Conservation (phyloP, 257 asterid genomes). For the Rubia yunnanensis region DNA sequence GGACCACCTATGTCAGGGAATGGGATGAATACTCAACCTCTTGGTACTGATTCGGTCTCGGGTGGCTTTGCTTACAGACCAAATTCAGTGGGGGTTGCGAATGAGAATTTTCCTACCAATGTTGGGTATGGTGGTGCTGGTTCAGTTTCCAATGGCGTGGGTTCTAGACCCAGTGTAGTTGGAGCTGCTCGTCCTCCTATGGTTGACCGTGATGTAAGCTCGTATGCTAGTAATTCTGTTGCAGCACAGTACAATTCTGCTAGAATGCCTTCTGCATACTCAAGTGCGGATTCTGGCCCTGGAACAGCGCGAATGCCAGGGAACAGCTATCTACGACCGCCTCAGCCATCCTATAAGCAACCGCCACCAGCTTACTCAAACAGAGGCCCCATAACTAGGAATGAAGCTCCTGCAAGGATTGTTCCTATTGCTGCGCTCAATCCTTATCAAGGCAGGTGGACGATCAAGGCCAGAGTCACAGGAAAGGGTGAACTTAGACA, state of each 20-base stretch:
- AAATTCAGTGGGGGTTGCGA: background rate
- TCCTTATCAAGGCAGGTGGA: slow-evolving; percentile 89
- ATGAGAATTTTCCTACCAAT: slow-evolving; percentile 9
- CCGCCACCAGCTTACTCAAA: slow-evolving; percentile 55
- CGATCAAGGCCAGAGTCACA: slow-evolving; percentile 90
- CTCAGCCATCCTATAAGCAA: slow-evolving; percentile 51
- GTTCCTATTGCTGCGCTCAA: slow-evolving; percentile 75
- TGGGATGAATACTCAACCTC: slow-evolving; percentile 15
- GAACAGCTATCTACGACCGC: slow-evolving; percentile 50
- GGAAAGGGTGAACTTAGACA: slow-evolving; percentile 66
- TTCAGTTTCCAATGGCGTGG: slow-evolving; percentile 21
- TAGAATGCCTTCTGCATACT: slow-evolving; percentile 24
- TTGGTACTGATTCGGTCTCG: background rate
- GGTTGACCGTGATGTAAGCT: slow-evolving; percentile 25
- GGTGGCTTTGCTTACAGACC: background rate
- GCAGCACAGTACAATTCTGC: slow-evolving; percentile 32
- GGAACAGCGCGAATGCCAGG: slow-evolving; percentile 38
- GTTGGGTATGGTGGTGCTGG: slow-evolving; percentile 28
- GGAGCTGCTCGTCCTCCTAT: slow-evolving; percentile 32
- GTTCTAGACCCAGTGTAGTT: slow-evolving; percentile 32
- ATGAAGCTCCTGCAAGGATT: slow-evolving; percentile 71
- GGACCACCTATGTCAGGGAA: slow-evolving; percentile 33
- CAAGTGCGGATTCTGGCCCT: slow-evolving; percentile 37
- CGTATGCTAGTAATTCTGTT: slow-evolving; percentile 32
- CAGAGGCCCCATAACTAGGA: slow-evolving; percentile 77